Evolutionary conservation across 192 early-diverging fungal genomes (phyloP), one percentile per base, ranked within the genome.

Genomic region (Coemansia sp.): DNA sequence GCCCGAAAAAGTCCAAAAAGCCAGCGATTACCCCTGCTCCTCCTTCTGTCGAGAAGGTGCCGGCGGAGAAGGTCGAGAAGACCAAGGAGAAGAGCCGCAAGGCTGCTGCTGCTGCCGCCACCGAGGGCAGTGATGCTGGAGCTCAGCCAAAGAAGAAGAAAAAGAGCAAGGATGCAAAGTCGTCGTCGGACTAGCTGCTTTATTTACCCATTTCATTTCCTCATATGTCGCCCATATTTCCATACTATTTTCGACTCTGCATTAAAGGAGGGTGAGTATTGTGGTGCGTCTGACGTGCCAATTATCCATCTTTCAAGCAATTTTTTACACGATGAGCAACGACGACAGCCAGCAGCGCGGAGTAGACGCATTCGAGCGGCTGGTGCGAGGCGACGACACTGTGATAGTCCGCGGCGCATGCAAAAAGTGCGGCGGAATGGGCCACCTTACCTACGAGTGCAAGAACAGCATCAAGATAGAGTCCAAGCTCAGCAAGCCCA

Each of bases 361-460:
- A 9, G 40, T 81, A 14, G 63, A 75, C 33, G 80, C 80, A 10
- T 82, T 67, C 56, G 80, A 82, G 41, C 66, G 80, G n/a, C 74
- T 82, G 15, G 73, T 68, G 9, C 52, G 46, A 14, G 69, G 73
- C 29, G 58, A 66, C 53, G 67, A 76, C 35, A 33, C 55, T 1
- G 53, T 53, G 6, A 56, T 41, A 1, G 43, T 70, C 1, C 80
- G 70, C 14, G 74, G 80, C 3, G 56, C 70, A n/a, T 82, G 80
- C 60, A 72, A 70, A 26, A 82, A 76, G 34, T 82, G 80, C 62
- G 74, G 74, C 10, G 67, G 80, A 11, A 62, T 74, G 41, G 80
- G 80, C 9, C 80, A 82, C 36, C 67, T 82, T 14, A 82, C 80
- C 5, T 76, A 68, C 55, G 80, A 82, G 22, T 82, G 80, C 56